Base-by-base conservation (phyloP, 1,284 basidiomycete genomes). In the Inonotus hispidus region DNA sequence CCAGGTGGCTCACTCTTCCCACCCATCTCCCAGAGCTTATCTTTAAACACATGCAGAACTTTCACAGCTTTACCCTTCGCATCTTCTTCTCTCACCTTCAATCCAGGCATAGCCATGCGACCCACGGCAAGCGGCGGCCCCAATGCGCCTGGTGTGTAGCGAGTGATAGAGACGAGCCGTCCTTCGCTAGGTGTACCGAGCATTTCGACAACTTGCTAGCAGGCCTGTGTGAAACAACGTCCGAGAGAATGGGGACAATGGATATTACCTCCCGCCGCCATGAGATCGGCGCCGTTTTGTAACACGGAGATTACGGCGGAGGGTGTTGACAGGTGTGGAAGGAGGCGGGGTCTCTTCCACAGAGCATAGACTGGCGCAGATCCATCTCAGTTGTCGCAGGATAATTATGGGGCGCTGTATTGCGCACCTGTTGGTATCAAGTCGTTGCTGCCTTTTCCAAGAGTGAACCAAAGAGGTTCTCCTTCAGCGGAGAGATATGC, bases 381-480 rank as follows among this genome's bases (percentile, higher is more conserved):
- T 39, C 38, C 29, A 23, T 32, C 0, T 29, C n/a, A 46, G 27
- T 58, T 19, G 16, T 43, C 16, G 14, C 6, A 14, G 16, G 2
- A 14, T 56, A 1, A 39, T 13, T 21, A 46, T 19, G 23, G 16
- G 49, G 23, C 23, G 16, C 32, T 21, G 55, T 53, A 56, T 10
- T 50, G 63, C 68, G 13, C 66, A 84, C 86, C 74, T 45, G 90
- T 89, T 11, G 90, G 90, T 46, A 92, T 81, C 29, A 90, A 76
- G 64, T 82, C 84, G 60, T 82, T 82, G 61, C 76, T 79, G 59
- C 76, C 80, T 71, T 86, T 88, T 41, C 89, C 90, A 35, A 90
- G 71, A 0, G 83, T 83, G 70, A 94, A 90, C 91, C 92, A 94
- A 23, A 94, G 73, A 1, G 92, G 91, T 68, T 92, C 84, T 13